Base-by-base conservation (phyloP, 2,329 filamentous ascomycete species). In the Aspergillus texensis region DNA sequence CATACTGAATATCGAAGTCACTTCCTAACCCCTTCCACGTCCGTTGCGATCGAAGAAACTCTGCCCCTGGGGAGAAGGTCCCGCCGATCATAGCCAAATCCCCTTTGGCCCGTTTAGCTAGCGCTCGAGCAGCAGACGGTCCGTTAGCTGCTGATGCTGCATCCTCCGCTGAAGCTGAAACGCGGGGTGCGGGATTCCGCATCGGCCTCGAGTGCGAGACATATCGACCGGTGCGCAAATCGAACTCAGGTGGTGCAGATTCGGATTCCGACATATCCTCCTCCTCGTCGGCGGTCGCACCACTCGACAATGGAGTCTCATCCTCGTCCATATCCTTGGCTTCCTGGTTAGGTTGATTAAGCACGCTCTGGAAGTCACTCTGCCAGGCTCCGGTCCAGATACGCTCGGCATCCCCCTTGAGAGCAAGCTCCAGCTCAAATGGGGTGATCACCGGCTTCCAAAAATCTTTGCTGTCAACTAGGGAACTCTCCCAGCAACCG, bases 401-500 rank as follows among this genome's bases (percentile, higher is more conserved):
- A 62, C 94, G 86, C 73, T 90, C 87, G 36, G 88, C 85, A 73
- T 97, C 94, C 16, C 85, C 84, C 78, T 88, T 84, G 65, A 99
- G 79, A 4, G 92, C 92, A 54, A 97, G 81, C 59, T 88, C 89
- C 61, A 98, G 81, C 82, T 99, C 95, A 75, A 96, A 98, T 0
- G 94, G 94, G n/a, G 95, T 99, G 46, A 98, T 88, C 11, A 98
- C 89, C 0, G 94, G 93, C 70, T 88, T 87, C 85, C 90, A 98
- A 74, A 97, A 96, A 8, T 91, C 91, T 62, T 91, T 91, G 67
- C 93, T 93, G 71, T 97, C 94, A 5, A 99, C 87, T 57, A 98
- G 81, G 64, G 91, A 93, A 76, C 94, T 97, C 80, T 99, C 95
- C 95, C 95, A 99, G 79, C 95, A 99, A 2, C 95, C 94, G 11